A percentile compares a stretch with the other conserved stretches of the same genome.
Conservation (phyloP, 805 yeast species). For the Pichia gijzeniarum region DNA sequence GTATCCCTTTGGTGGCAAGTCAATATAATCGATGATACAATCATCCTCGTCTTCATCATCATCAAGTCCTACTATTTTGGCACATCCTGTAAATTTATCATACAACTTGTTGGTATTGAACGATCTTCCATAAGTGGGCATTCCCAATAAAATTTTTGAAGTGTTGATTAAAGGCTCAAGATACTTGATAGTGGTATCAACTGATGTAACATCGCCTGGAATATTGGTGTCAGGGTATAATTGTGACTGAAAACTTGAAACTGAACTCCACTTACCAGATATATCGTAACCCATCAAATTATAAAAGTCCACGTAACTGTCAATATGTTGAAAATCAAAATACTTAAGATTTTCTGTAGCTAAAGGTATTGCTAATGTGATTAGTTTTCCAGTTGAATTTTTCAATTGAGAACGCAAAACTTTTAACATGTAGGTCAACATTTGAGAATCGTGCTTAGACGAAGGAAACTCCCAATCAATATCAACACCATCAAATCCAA, state of each 20-base stretch:
- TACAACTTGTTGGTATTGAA: constrained; percentile 16
- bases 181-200: constrained; percentile 36
- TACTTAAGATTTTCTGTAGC: constrained; percentile 38
- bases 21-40: constrained; percentile 20
- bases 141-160: constrained; percentile 63
- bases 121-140: constrained; percentile 75
- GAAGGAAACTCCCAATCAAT: constrained; percentile 91
- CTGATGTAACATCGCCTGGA: constrained; percentile 32
- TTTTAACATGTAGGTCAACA: constrained; percentile 39
- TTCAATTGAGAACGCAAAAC: constrained; percentile 8
- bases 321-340: constrained; percentile 49
- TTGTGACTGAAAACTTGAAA: constrained; percentile 66
- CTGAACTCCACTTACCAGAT: constrained; percentile 66
- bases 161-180: constrained; percentile 21
- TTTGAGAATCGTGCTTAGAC: constrained; percentile 35
- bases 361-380: constrained; percentile 78
- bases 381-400: constrained; percentile 30
- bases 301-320: constrained; percentile 57
- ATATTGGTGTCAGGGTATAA: constrained; percentile 31
- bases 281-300: constrained; percentile 92
- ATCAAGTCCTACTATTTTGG: constrained; percentile 9
- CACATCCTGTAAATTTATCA: constrained; percentile 19
- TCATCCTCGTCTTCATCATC: constrained; percentile 4
- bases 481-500: constrained; percentile 85
- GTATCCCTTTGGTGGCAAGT: constrained; percentile 22